Evolutionary conservation across 1,139 yeast genomes (phyloP), one percentile per base, ranked within the genome.

Genomic region (Candida freyschussii): DNA sequence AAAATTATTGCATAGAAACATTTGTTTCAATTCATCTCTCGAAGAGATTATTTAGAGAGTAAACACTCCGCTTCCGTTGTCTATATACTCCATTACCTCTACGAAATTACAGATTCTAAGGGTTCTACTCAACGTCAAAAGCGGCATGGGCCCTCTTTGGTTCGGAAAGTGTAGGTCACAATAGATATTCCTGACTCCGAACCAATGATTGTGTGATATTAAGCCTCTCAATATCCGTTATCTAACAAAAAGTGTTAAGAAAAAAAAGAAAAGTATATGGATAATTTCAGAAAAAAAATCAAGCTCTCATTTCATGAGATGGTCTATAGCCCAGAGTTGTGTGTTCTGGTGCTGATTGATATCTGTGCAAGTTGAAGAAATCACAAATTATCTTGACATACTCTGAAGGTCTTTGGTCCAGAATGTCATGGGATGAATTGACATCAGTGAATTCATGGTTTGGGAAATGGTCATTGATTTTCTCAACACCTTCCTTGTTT

Each of bases 341-440:
- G 13, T 13, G 16, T 6, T 28, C 29, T 14, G 39, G 38, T 8
- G 38, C 39, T 21, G 34, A 22, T 13, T 34, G 24, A 27, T 44
- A 45, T 27, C 47, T 38, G 9, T 44, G 48, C 13, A 24, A 8
- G 22, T 47, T 47, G 43, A 47, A 47, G 26, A 47, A 47, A 33
- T 47, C 52, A 29, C 41, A 36, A 17, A 47, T 40, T 43, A 45
- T 24, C 31, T 44, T 39, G n/a, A 63, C 57, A 43, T 69, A 68
- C 38, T 56, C 55, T 10, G 53, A 42, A 4, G 71, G 71, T 41
- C 57, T 54, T 34, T 69, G 73, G 14, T 61, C 57, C 18, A 68
- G 59, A 4, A 70, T 50, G 62, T 71, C 69, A 52, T 72, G 77
- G 8, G 71, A 67, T 20, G 70, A 55, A 34, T 69, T 63, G 31